A percentile compares a stretch with the other conserved stretches of the same genome.
Evolutionary conservation across 495 filamentous ascomycete genomes (phyloP).

Genomic region (Glonium stellatum): DNA sequence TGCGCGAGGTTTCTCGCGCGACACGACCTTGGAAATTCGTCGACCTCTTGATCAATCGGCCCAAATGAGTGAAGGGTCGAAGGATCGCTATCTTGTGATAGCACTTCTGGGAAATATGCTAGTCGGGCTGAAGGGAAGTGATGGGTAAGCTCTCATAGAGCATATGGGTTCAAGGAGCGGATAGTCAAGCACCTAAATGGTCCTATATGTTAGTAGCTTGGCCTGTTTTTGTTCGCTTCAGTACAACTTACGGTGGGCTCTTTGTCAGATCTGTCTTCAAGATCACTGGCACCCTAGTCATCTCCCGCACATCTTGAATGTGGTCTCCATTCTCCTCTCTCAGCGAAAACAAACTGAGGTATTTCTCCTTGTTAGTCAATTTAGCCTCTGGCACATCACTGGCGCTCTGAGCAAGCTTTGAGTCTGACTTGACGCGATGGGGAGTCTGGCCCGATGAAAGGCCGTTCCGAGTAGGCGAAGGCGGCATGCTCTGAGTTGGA

Average conservation of each 20-base stretch:
- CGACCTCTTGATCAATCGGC: neutral
- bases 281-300: conserved; percentile 93
- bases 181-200: conserved; percentile 82
- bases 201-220: conserved; percentile 3
- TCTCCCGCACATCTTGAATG: conserved; percentile 96
- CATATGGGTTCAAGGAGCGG: conserved; percentile 93
- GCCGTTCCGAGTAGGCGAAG: conserved; percentile 76
- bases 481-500: conserved; percentile 92
- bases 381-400: conserved; percentile 66
- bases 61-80: conserved; percentile 9
- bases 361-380: conserved; percentile 91
- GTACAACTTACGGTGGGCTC: conserved; percentile 88
- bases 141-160: conserved; percentile 48
- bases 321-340: conserved; percentile 90
- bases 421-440: conserved; percentile 85
- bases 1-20: neutral
- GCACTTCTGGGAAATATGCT: neutral
- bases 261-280: conserved; percentile 96
- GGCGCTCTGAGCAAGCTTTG: conserved; percentile 71
- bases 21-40: neutral
- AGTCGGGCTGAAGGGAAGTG: neutral
- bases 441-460: conserved; percentile 59
- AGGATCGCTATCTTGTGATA: neutral
- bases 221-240: neutral
- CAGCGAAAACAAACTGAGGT: conserved; percentile 79